These are phyloP conservation scores for Cutaneotrichosporon cutaneum DNA, from an alignment of 1,284 basidiomycete genomes.

Conservation along the genomic window DNA sequence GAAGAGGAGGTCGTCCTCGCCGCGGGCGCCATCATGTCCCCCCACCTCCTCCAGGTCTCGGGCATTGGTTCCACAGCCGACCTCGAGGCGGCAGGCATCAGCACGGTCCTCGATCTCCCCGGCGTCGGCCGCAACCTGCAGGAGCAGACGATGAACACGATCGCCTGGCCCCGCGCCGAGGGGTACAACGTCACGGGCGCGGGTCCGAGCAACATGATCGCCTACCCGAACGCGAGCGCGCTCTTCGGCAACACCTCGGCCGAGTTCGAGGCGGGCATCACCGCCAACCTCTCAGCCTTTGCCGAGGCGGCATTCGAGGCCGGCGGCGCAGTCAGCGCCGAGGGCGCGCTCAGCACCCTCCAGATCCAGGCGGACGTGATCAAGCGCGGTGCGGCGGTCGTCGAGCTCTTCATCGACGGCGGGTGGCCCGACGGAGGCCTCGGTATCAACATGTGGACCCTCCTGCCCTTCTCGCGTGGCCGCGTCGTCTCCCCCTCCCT, in stretches of 20 bases:
- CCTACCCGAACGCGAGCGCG: slow-evolving; percentile 33
- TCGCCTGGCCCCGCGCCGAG: slow-evolving; percentile 34
- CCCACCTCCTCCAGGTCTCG: slow-evolving; percentile 66
- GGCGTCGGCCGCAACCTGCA: slow-evolving; percentile 70
- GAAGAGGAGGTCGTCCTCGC: slow-evolving; percentile 56
- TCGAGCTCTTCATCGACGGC: slow-evolving; percentile 43
- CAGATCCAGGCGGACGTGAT: slow-evolving; percentile 37
- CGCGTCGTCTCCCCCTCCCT: slow-evolving; percentile 58
- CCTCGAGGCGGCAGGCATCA: slow-evolving; percentile 60
- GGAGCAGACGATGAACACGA: slow-evolving; percentile 59
- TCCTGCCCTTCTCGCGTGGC: slow-evolving; percentile 50
- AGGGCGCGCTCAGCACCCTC: slow-evolving; percentile 31
- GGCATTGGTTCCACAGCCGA: slow-evolving; percentile 67
- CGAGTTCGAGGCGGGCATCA: neutral
- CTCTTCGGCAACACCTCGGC: slow-evolving; percentile 12
- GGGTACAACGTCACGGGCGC: slow-evolving; percentile 29
- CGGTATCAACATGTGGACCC: slow-evolving; percentile 39
- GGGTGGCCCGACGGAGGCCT: slow-evolving; percentile 35
- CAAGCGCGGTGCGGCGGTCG: slow-evolving; percentile 37
- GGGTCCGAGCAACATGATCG: slow-evolving; percentile 27
- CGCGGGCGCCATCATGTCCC: slow-evolving; percentile 64
- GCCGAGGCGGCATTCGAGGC: slow-evolving; percentile 26
- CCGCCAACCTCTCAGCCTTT: slow-evolving; percentile 9
- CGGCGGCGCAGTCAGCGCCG: slow-evolving; percentile 31
- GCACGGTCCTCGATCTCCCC: slow-evolving; percentile 58